A percentile compares a stretch with the other conserved stretches of the same genome.
Conservation (phyloP, 495 filamentous ascomycete species). For the Talaromyces liani region DNA sequence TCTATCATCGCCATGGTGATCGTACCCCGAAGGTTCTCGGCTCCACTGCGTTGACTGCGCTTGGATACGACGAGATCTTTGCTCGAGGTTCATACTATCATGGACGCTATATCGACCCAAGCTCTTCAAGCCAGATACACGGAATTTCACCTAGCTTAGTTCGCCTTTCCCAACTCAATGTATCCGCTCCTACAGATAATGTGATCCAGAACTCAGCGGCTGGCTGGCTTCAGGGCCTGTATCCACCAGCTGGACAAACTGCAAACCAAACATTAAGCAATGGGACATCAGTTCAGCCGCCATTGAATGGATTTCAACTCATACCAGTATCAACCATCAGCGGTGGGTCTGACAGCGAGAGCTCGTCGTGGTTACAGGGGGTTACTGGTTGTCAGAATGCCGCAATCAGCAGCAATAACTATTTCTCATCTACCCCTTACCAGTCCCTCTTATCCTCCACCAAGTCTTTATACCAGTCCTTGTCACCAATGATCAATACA, state of each 20-base stretch:
- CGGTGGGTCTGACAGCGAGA: slow-evolving; percentile 35
- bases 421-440: slow-evolving; percentile 56
- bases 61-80: slow-evolving; percentile 56
- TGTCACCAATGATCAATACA: slow-evolving; percentile 53
- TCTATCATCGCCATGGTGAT: slow-evolving; percentile 60
- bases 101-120: slow-evolving; percentile 46
- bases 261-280: slow-evolving; percentile 38
- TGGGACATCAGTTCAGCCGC: slow-evolving; percentile 42
- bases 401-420: slow-evolving; percentile 60
- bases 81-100: slow-evolving; percentile 54
- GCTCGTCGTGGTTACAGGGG: slow-evolving; percentile 51
- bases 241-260: slow-evolving; percentile 46
- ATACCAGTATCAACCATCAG: slow-evolving; percentile 34
- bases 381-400: slow-evolving; percentile 53
- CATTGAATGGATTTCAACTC: slow-evolving; percentile 50
- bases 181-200: slow-evolving; percentile 48
- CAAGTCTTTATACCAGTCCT: slow-evolving; percentile 52
- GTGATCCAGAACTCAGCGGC: slow-evolving; percentile 53
- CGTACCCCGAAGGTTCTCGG: slow-evolving; percentile 50
- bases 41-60: slow-evolving; percentile 46
- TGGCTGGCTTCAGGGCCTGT: slow-evolving; percentile 57
- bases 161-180: slow-evolving; percentile 51
- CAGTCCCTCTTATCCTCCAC: slow-evolving; percentile 43
- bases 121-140: slow-evolving; percentile 42
- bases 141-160: slow-evolving; percentile 49